Conservation (phyloP, 805 yeast genomes). For the Pichia ethanolica region DNA sequence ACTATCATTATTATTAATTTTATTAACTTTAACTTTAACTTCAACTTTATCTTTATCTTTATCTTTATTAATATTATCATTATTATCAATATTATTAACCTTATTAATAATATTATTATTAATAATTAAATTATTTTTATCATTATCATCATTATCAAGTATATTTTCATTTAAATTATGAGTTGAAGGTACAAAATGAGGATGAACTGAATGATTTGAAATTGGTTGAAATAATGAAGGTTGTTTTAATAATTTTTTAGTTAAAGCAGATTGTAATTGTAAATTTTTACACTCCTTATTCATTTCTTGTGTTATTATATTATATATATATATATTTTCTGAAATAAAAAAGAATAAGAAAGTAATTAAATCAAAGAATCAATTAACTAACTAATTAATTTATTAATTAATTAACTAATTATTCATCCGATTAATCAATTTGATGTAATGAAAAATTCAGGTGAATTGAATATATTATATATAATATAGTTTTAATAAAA, state of each 20-base stretch:
- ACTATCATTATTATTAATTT: background rate
- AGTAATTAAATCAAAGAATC: too few species aligned
- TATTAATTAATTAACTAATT: too few species aligned
- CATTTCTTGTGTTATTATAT: background rate
- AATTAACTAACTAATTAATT: too few species aligned
- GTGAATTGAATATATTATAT: too few species aligned
- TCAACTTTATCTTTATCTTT: too few species aligned
- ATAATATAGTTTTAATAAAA: too few species aligned
- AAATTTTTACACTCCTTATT: background rate
- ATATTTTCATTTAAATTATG: background rate
- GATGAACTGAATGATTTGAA: background rate
- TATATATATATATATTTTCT: background rate
- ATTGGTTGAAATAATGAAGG: background rate
- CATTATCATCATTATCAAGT: background rate
- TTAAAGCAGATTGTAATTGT: background rate
- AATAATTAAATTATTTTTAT: too few species aligned
- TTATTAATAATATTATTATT: too few species aligned
- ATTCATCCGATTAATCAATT: too few species aligned
- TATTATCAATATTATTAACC: background rate
- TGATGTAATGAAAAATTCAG: too few species aligned
- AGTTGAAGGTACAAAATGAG: constrained; percentile 3
- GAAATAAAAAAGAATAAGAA: too few species aligned
- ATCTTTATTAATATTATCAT: background rate
- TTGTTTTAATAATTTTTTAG: background rate
- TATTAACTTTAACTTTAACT: background rate